phyloP scores from a whole-genome alignment of 257 asterid genomes.

The Solanum rostratum region DNA sequence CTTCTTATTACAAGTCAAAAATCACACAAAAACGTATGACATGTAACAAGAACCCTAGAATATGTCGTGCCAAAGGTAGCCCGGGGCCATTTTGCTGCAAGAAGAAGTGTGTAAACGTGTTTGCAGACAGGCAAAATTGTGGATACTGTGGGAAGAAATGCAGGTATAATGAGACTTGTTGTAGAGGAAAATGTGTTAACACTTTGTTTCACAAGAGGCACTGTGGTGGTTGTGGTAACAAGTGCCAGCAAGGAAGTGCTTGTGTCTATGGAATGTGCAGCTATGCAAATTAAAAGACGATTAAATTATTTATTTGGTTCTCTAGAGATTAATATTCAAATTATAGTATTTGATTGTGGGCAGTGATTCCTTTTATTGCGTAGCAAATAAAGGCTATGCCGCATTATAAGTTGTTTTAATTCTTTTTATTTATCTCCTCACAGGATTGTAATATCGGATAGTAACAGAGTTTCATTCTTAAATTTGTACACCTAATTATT shows the following conservation, averaged over 20 bases:
- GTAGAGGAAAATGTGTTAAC: conserved; percentile 55
- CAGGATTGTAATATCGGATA: not conserved
- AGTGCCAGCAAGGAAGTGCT: conserved; percentile 30
- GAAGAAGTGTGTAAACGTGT: conserved; percentile 40
- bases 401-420: not conserved
- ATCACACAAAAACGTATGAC: not conserved
- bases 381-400: not conserved
- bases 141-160: conserved; percentile 59
- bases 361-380: not conserved
- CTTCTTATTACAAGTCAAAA: not conserved
- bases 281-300: conserved; percentile 23
- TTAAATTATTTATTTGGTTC: not conserved
- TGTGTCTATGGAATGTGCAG: conserved; percentile 57
- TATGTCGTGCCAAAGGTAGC: conserved; percentile 39
- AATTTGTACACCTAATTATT: not conserved
- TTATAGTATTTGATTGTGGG: not conserved
- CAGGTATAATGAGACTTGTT: conserved; percentile 40
- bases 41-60: conserved; percentile 44
- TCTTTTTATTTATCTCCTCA: not conserved
- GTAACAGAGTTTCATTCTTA: not conserved
- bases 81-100: conserved; percentile 59
- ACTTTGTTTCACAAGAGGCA: conserved; percentile 24
- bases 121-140: conserved; percentile 33
- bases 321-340: not conserved
- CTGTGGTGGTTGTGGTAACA: conserved; percentile 53